These are phyloP conservation scores for Aspergillus pseudoterreus DNA, from an alignment of 2,329 filamentous ascomycete genomes.

Conservation along the genomic window DNA sequence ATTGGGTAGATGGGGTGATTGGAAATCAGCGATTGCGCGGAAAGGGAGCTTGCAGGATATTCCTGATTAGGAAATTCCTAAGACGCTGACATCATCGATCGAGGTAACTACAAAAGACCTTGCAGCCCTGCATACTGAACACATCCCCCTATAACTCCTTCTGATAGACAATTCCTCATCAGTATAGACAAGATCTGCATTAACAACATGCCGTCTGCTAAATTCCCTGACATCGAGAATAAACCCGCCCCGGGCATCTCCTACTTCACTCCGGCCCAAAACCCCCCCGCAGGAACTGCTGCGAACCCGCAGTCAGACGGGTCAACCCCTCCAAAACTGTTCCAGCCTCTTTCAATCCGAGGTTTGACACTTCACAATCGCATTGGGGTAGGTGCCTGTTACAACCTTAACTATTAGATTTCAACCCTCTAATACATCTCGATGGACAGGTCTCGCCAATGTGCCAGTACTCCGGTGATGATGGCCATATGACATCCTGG, in stretches of 20 bases:
- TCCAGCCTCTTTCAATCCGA: slow-evolving; percentile 56
- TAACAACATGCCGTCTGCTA: background rate
- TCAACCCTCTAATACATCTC: background rate
- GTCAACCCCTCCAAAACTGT: slow-evolving; percentile 51
- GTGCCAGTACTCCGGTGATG: slow-evolving; percentile 65
- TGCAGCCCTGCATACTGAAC: background rate
- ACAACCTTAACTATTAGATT: no score
- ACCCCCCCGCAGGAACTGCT: slow-evolving; percentile 36
- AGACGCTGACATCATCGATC: no score
- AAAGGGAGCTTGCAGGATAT: no score
- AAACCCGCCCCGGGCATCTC: slow-evolving; percentile 39
- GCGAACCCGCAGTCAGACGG: slow-evolving; percentile 41
- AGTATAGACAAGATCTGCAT: background rate
- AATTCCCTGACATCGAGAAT: slow-evolving; percentile 30
- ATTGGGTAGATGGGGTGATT: no score
- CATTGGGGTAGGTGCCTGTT: slow-evolving; percentile 8
- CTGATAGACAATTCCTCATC: background rate
- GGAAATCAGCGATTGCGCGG: no score
- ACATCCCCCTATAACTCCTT: background rate
- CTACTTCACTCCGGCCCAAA: slow-evolving; percentile 38
- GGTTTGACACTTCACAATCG: slow-evolving; percentile 56
- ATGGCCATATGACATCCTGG: slow-evolving; percentile 74
- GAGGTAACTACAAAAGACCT: no score
- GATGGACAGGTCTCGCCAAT: slow-evolving; percentile 44
- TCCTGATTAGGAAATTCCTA: no score